Conservation (phyloP, 176 grass and related monocot genomes). For the Lolium rigidum region DNA sequence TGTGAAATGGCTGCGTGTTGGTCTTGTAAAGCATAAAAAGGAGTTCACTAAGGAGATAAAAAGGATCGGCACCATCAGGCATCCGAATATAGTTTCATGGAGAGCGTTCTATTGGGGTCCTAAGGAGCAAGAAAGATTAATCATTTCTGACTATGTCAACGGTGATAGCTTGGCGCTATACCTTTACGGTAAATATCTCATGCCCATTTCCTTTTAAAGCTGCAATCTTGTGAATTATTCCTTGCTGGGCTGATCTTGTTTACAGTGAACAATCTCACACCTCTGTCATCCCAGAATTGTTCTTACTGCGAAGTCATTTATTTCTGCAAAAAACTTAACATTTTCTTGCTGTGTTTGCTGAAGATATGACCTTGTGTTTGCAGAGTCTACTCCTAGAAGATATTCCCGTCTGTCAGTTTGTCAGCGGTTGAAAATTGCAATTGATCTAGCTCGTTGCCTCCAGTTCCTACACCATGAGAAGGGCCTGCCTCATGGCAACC, state of each 20-base stretch:
- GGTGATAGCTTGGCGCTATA: constrained; percentile 82
- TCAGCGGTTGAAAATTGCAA: constrained; percentile 83
- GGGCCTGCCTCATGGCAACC: constrained; percentile 81
- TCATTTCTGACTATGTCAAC: constrained; percentile 81
- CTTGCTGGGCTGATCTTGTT: neutral
- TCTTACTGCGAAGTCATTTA: neutral
- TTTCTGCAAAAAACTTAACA: neutral
- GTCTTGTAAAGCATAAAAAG: constrained; percentile 87
- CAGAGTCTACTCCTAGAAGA: constrained; percentile 96
- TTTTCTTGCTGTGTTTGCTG: constrained; percentile 29
- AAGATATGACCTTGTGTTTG: constrained; percentile 22
- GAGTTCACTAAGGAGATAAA: constrained; percentile 93
- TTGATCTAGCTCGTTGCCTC: constrained; percentile 72
- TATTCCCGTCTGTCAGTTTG: constrained; percentile 84
- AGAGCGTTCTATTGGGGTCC: constrained; percentile 94
- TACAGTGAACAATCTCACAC: neutral
- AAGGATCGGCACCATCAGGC: constrained; percentile 72
- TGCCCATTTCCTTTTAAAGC: constrained; percentile 38
- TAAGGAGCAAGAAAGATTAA: constrained; percentile 93
- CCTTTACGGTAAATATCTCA: constrained; percentile 82
- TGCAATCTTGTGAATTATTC: neutral
- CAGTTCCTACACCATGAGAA: constrained; percentile 85
- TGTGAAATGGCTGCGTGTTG: constrained; percentile 93
- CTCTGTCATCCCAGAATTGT: neutral
- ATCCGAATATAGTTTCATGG: constrained; percentile 88